Evolutionary conservation across 1,139 yeast genomes (phyloP).

Genomic region (Scheffersomyces illinoinensis): DNA sequence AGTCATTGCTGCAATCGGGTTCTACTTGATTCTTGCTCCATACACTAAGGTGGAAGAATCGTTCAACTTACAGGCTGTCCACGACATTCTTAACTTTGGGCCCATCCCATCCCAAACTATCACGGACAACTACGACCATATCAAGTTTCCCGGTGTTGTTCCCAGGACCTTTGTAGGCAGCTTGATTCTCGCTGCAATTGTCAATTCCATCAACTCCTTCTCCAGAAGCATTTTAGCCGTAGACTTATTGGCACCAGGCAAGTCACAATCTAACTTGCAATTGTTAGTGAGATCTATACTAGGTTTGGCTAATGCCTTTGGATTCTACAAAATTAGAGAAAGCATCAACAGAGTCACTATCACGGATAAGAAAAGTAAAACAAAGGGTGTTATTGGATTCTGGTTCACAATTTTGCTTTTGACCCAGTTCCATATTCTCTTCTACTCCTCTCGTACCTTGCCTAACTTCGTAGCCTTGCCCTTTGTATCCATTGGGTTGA

Average conservation of each 20-base stretch:
- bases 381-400: constrained; percentile 36
- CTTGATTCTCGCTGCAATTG: constrained; percentile 47
- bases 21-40: constrained; percentile 62
- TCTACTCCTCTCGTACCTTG: constrained; percentile 75
- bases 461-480: constrained; percentile 90
- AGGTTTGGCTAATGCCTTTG: constrained; percentile 49
- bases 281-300: constrained; percentile 50
- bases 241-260: constrained; percentile 15
- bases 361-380: constrained; percentile 16
- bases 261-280: constrained; percentile 47
- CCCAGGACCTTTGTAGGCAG: constrained; percentile 86
- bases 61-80: constrained; percentile 86
- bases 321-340: constrained; percentile 27
- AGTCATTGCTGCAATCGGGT: constrained; percentile 30
- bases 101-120: constrained; percentile 36
- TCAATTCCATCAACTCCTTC: constrained; percentile 29
- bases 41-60: constrained; percentile 94
- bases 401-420: constrained; percentile 63
- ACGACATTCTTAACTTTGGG: constrained; percentile 76
- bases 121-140: constrained; percentile 62
- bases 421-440: constrained; percentile 78
- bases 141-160: constrained; percentile 81
- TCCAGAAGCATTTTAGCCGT: constrained; percentile 17
- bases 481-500: constrained; percentile 56
- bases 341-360: constrained; percentile 28